These are phyloP conservation scores for Talaromyces sp. DNA, from an alignment of 2,329 filamentous ascomycete genomes.

Conservation along the genomic window DNA sequence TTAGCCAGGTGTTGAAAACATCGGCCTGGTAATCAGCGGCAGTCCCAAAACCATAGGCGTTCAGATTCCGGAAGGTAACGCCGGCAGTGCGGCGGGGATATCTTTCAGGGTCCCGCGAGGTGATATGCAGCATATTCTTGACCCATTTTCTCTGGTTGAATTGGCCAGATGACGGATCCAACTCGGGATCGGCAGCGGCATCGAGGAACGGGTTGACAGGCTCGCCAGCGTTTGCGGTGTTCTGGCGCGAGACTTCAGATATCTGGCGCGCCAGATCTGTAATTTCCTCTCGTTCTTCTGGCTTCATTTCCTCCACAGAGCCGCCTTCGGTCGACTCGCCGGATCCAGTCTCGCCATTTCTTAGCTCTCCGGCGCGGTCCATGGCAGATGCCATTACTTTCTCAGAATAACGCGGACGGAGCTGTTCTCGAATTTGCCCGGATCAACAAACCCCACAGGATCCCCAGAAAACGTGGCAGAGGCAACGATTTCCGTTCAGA, in stretches of 20 bases:
- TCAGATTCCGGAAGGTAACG: slow-evolving; percentile 41
- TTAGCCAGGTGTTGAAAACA: slow-evolving; percentile 36
- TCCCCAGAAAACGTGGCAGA: neutral
- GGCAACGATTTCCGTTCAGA: neutral
- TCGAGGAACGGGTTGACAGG: slow-evolving; percentile 34
- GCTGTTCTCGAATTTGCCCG: neutral
- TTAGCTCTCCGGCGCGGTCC: neutral
- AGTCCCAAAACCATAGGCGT: slow-evolving; percentile 39
- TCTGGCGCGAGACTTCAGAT: slow-evolving; percentile 9
- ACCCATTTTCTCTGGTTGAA: slow-evolving; percentile 44
- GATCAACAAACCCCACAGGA: neutral
- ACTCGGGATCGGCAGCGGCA: slow-evolving; percentile 26
- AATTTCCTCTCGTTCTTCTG: slow-evolving; percentile 6
- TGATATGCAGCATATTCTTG: slow-evolving; percentile 34
- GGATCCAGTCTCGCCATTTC: neutral
- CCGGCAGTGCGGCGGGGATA: slow-evolving; percentile 33
- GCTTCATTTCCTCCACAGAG: slow-evolving; percentile 7
- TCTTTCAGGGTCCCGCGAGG: slow-evolving; percentile 25
- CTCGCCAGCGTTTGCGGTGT: neutral
- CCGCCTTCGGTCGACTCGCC: slow-evolving; percentile 6
- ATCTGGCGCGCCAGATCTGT: slow-evolving; percentile 12
- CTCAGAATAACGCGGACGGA: neutral
- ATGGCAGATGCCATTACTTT: neutral
- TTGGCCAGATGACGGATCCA: slow-evolving; percentile 38
- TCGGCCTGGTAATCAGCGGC: slow-evolving; percentile 42